Evolutionary conservation across 352 stramenopile species (phyloP).

Genomic region (Aphanomyces euteiches): DNA sequence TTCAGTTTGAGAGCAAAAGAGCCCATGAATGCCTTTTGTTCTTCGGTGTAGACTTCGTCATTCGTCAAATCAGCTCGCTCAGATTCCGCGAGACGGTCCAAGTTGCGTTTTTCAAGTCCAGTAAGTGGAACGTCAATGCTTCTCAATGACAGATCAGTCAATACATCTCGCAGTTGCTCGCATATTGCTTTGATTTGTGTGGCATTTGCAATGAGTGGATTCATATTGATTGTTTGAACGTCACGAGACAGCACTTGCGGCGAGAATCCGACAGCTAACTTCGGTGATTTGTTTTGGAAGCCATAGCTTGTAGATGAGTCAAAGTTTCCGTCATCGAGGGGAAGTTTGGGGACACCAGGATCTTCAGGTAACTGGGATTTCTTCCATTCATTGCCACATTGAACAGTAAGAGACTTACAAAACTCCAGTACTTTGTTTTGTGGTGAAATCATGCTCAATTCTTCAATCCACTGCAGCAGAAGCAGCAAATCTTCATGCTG

Average conservation of each 20-base stretch:
- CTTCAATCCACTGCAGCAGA: slow-evolving; percentile 34
- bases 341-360: slow-evolving; percentile 3
- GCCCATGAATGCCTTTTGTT: slow-evolving; percentile 23
- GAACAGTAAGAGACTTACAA: background rate
- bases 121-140: slow-evolving; percentile 12
- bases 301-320: slow-evolving; percentile 25
- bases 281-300: slow-evolving; percentile 25
- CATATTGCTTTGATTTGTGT: background rate
- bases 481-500: slow-evolving; percentile 44
- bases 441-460: slow-evolving; percentile 11
- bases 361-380: background rate
- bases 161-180: slow-evolving; percentile 5
- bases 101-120: background rate
- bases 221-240: slow-evolving; percentile 9
- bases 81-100: background rate
- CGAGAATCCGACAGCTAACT: slow-evolving; percentile 4
- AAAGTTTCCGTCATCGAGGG: slow-evolving; percentile 27
- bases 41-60: background rate
- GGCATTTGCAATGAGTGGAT: background rate
- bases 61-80: background rate
- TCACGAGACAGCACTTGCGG: slow-evolving; percentile 12
- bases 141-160: background rate
- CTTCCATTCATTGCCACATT: background rate
- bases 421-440: slow-evolving; percentile 7
- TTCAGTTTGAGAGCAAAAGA: slow-evolving; percentile 58